phyloP scores from a whole-genome alignment of 1,139 yeast species.

The Candida glucosophila region DNA sequence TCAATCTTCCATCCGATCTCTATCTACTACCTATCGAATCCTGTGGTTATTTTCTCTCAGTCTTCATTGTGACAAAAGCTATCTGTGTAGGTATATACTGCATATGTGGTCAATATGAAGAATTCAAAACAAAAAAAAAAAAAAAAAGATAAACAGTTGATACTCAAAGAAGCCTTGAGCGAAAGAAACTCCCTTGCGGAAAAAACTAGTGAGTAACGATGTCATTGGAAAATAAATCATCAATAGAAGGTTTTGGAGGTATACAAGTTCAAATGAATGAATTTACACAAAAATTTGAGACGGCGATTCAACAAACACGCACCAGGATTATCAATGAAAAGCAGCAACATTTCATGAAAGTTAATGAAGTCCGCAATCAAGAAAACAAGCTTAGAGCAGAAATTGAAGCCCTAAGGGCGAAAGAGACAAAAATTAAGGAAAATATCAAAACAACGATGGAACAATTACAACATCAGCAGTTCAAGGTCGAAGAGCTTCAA shows the following conservation, averaged over 20 bases:
- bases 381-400: slow-evolving; percentile 17
- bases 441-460: slow-evolving; percentile 11
- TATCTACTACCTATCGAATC: too few relatives aligned
- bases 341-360: slow-evolving; percentile 18
- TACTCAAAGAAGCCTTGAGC: too few relatives aligned
- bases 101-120: too few relatives aligned
- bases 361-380: slow-evolving; percentile 21
- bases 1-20: too few relatives aligned
- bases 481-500: slow-evolving; percentile 17
- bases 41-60: too few relatives aligned
- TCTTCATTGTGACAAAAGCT: too few relatives aligned
- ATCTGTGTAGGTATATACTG: too few relatives aligned
- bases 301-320: slow-evolving; percentile 17
- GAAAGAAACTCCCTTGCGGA: too few relatives aligned
- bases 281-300: slow-evolving; percentile 19
- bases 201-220: too few relatives aligned
- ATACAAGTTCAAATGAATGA: slow-evolving; percentile 22
- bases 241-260: slow-evolving; percentile 16
- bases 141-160: too few relatives aligned
- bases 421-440: slow-evolving; percentile 15
- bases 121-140: too few relatives aligned
- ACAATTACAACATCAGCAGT: slow-evolving; percentile 15
- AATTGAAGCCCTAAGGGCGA: slow-evolving; percentile 12
- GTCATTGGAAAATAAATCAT: slow-evolving; percentile 4
- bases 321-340: slow-evolving; percentile 19